Conservation (phyloP, 306 rosid species). For the Pterocarpus macrocarpus region DNA sequence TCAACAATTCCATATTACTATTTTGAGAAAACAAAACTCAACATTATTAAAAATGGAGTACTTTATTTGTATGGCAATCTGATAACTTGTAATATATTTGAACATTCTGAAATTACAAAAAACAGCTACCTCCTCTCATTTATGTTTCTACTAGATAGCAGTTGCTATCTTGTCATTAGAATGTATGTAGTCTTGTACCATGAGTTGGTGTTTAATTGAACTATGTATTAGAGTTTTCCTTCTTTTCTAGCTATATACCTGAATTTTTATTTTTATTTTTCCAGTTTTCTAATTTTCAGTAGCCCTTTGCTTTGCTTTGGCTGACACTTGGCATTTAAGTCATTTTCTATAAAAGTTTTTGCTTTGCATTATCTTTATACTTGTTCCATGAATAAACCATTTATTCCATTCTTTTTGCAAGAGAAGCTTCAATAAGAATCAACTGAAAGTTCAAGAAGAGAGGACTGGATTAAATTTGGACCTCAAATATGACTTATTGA, state of each 20-base stretch:
- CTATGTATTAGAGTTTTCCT: conserved; percentile 11
- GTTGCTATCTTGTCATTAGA: conserved; percentile 22
- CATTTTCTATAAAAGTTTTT: background rate
- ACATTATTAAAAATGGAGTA: conserved; percentile 32
- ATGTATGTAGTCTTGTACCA: conserved; percentile 11
- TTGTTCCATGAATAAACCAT: conserved; percentile 30
- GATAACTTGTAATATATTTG: conserved; percentile 12
- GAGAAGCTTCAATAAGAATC: conserved; percentile 34
- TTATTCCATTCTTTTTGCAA: conserved; percentile 34
- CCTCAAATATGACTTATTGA: conserved; percentile 22
- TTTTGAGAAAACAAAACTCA: background rate
- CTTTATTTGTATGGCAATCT: conserved; percentile 33
- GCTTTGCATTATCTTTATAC: conserved; percentile 2
- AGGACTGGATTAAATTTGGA: conserved; percentile 28
- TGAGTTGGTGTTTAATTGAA: background rate
- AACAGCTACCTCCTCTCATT: conserved; percentile 7
- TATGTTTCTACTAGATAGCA: conserved; percentile 13
- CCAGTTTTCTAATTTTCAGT: background rate
- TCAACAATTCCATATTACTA: background rate
- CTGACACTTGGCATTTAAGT: background rate
- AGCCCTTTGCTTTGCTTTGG: conserved; percentile 17
- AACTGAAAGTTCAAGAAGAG: conserved; percentile 13
- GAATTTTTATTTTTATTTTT: background rate
- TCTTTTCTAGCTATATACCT: background rate
- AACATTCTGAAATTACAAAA: conserved; percentile 31